Base-by-base conservation (phyloP, 306 rosid species). In the Pyrus pyrifolia region DNA sequence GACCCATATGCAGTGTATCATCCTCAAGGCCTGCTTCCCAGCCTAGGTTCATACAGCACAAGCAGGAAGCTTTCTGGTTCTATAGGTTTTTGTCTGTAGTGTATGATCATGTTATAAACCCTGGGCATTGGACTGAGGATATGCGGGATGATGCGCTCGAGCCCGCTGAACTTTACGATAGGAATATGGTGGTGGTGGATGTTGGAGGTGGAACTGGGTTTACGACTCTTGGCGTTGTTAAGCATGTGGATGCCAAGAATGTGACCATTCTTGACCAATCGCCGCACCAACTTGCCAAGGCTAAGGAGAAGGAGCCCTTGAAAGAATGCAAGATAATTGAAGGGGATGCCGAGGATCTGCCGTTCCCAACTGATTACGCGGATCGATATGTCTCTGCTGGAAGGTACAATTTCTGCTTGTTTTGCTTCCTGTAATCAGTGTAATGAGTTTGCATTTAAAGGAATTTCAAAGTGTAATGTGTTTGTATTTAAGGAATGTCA, bases 211-310 rank as follows among this genome's bases (percentile, higher is more conserved):
- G 98, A 14, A 91, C 98, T 1, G 97, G 98, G 22, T 94, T 94
- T 80, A 90, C 94, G 29, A 94, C 97, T 35, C 78, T 94, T 78
- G 98, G 97, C 29, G 90, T 91, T 69, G 98, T 90, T 40, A 90
- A 91, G 81, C 94, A 87, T 13, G 97, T 94, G 35, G 95, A 94
- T 83, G 97, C 98, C 4, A 91, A 94, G 81, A 89, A 90, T 83
- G 96, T 94, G 1, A 94, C 97, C 49, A 91, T 94, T 77, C 88
- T 94, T 12, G 97, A 94, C 72, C 98, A 94, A 82, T 94, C 98
- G 4, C 98, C 98, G 57, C 96, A 94, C 63, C 98, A 94, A 88
- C 98, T 94, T 62, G 98, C 98, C 14, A 94, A 91, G 86, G 98
- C 96, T 29, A 94, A 86, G 89, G 83, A 91, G 85, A 94, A 94